Evolutionary conservation across 2,329 filamentous ascomycete genomes (phyloP).

Genomic region (Monilinia fructigena): DNA sequence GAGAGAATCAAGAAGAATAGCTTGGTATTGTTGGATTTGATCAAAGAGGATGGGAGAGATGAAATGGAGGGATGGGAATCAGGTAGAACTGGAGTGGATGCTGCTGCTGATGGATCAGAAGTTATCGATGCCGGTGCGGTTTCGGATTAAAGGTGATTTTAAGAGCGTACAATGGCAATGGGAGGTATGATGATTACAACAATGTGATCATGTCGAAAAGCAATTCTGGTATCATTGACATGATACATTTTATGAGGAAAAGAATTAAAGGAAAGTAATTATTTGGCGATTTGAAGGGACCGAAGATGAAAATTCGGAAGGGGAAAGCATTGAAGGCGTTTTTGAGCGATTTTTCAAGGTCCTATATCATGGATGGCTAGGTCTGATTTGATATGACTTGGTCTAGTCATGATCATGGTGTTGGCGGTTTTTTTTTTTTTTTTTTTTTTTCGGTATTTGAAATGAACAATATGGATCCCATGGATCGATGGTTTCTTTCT

Average conservation of each 20-base stretch:
- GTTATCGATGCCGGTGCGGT: constrained; percentile 8
- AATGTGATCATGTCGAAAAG: background rate
- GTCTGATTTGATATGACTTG: background rate
- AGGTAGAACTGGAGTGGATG: constrained; percentile 22
- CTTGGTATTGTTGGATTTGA: constrained; percentile 62
- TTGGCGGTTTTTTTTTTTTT: no score
- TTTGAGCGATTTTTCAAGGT: background rate
- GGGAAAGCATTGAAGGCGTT: background rate
- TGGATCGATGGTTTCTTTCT: no score
- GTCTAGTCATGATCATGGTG: background rate
- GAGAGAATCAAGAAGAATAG: constrained; percentile 63
- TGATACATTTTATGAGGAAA: background rate
- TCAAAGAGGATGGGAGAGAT: constrained; percentile 58
- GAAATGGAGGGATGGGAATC: constrained; percentile 59
- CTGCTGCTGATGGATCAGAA: background rate
- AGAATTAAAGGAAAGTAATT: background rate
- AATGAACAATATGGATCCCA: background rate
- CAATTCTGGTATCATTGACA: background rate
- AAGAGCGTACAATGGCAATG: background rate
- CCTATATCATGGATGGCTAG: background rate
- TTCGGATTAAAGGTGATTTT: constrained; percentile 17
- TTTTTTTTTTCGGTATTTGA: background rate
- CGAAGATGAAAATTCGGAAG: background rate
- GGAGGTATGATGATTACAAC: background rate
- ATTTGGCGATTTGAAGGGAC: background rate